phyloP scores from a whole-genome alignment of 441 rosid genomes.

The Pelargonium fulgidum region DNA sequence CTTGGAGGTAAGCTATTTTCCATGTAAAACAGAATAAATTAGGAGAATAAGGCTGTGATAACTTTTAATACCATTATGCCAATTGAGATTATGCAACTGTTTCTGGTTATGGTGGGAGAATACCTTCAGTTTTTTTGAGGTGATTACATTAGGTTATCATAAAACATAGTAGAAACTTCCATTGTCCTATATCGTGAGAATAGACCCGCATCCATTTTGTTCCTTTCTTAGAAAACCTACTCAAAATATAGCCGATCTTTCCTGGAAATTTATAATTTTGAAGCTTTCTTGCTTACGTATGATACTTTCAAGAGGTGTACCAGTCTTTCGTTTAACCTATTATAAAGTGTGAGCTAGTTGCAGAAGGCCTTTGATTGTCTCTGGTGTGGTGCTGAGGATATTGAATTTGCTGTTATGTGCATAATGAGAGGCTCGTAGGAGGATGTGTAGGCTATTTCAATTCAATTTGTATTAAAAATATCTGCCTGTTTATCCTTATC shows the following conservation, averaged over 20 bases:
- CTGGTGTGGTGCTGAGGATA: neutral
- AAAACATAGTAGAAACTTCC: neutral
- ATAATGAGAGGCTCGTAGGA: neutral
- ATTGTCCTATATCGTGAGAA: neutral
- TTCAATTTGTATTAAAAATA: neutral
- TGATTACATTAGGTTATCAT: neutral
- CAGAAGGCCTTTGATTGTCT: neutral
- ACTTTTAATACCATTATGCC: neutral
- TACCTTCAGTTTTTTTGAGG: neutral
- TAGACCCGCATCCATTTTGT: neutral
- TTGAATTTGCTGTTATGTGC: neutral
- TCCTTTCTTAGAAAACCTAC: neutral
- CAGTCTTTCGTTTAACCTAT: neutral
- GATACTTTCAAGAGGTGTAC: neutral
- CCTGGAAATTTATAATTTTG: neutral
- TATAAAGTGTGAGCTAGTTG: neutral
- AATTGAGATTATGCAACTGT: neutral
- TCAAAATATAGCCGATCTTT: neutral
- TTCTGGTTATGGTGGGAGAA: neutral
- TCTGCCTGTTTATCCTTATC: neutral
- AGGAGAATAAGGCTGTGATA: neutral
- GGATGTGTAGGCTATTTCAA: neutral
- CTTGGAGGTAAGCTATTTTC: slow-evolving; percentile 53
- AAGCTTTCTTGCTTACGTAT: neutral
- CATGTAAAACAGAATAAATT: neutral